A percentile compares a stretch with the other conserved stretches of the same genome.
Conservation (phyloP, 148 eudicot species). For the Diospyros lotus region DNA sequence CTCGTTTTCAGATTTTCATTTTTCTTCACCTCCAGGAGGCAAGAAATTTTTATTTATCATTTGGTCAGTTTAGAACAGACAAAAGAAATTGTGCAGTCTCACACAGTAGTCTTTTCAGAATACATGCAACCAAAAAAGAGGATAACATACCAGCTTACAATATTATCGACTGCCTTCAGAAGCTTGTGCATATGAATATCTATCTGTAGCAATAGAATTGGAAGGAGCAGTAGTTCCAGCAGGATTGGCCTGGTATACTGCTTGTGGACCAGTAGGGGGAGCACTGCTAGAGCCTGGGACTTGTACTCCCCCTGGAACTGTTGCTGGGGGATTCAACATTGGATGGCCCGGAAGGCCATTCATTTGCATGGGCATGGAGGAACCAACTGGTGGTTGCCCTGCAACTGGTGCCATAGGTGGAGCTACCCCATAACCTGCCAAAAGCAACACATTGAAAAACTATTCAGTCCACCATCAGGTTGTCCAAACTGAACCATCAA, state of each 20-base stretch:
- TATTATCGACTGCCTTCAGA: not conserved
- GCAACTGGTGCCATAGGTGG: constrained; percentile 33
- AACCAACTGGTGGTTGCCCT: constrained; percentile 36
- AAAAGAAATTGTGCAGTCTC: not conserved
- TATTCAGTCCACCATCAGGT: not conserved
- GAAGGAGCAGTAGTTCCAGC: constrained; percentile 6
- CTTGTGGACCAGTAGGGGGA: constrained; percentile 5
- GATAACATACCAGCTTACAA: not conserved
- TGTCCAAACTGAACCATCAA: not conserved
- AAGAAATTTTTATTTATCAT: no score
- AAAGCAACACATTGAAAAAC: not conserved
- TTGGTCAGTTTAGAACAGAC: no score
- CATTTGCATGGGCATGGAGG: constrained; percentile 30
- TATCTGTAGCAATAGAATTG: constrained; percentile 11
- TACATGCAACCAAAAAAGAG: not conserved
- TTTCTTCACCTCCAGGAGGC: no score
- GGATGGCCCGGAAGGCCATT: constrained; percentile 20
- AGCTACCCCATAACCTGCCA: constrained; percentile 39
- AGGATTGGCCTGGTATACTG: constrained; percentile 10
- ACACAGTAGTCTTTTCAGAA: not conserved
- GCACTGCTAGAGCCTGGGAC: constrained; percentile 2
- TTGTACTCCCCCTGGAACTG: constrained; percentile 12
- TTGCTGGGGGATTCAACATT: constrained; percentile 1
- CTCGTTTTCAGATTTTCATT: no score
- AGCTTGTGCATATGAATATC: constrained; percentile 14